Base-by-base conservation (phyloP, 225 moss, liverwort and hornwort genomes). In the Thuidium tamariscinum region DNA sequence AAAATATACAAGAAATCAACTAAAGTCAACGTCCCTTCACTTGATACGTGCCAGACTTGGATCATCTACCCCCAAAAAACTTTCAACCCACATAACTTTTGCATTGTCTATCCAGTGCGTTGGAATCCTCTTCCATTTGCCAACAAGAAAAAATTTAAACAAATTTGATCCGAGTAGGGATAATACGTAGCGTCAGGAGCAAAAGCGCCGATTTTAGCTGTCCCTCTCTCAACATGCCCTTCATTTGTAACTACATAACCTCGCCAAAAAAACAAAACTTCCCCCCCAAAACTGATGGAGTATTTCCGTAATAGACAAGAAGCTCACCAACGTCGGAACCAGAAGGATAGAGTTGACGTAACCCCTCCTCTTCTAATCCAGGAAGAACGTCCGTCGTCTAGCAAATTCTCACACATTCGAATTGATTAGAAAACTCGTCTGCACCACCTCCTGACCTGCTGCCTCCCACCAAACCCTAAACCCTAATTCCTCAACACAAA, bases 371-470 rank as follows among this genome's bases (percentile, higher is more conserved):
- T 88, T 99, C 99, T 89, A 97, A 80, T 82, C 94, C 95, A 81
- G 97, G 99, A 83, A 96, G 93, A 69, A 89, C 83, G 79, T 99
- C 97, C 83, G 95, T 94, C 41, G 97, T 99, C 99, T 99, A 86
- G 30, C 30, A 84, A 61, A 77, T 69, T 71, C 55, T 63, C 79
- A 77, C 77, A 84, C 49, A 83, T 6, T 22, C 4, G 4, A 46
- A 83, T 83, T 49, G 49, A 41, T 82, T 11, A 72, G 80, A 63
- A 25, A 46, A 63, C 5, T 60, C 48, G 11, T 30, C 30, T 42
- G 27, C 60, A 68, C 46, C 80, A 83, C 37, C 30, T 61, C 19
- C 37, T 64, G 29, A 34, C 41, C 48, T 39, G 6, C 36, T 22
- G 41, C 27, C 55, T 85, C 57, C n/a, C 44, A 77, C 69, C 51